phyloP scores from a whole-genome alignment of 805 yeast genomes.

The Danielia reshetovae region DNA sequence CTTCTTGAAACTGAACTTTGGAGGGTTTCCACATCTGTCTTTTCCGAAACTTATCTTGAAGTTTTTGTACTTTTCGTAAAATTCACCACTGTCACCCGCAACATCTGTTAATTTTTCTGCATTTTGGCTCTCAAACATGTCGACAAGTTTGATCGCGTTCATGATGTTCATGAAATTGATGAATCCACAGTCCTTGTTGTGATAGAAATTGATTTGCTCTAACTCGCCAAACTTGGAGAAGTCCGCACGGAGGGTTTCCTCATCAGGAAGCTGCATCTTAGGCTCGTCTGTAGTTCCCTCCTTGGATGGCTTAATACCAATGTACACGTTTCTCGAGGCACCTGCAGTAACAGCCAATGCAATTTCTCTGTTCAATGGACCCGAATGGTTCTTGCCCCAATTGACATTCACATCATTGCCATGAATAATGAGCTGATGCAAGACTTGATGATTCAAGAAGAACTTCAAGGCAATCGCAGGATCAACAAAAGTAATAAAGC shows the following conservation, averaged over 20 bases:
- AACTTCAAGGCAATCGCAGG: constrained; percentile 64
- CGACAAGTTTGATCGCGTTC: constrained; percentile 62
- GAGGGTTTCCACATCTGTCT: constrained; percentile 78
- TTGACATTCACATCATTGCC: constrained; percentile 61
- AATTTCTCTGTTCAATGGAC: constrained; percentile 54
- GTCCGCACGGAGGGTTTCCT: constrained; percentile 51
- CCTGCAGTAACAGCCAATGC: constrained; percentile 65
- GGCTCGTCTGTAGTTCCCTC: constrained; percentile 12
- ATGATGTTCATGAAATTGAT: constrained; percentile 62
- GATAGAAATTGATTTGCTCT: constrained; percentile 72
- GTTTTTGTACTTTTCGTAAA: constrained; percentile 44
- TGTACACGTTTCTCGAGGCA: constrained; percentile 73
- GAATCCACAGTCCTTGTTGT: constrained; percentile 70
- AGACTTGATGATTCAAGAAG: constrained; percentile 51
- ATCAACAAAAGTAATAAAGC: constrained; percentile 69
- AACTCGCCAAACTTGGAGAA: constrained; percentile 63
- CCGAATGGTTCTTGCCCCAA: constrained; percentile 68
- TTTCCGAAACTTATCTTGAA: constrained; percentile 68
- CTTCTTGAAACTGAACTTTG: constrained; percentile 48
- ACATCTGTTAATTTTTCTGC: constrained; percentile 32
- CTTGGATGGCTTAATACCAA: constrained; percentile 49
- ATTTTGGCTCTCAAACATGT: constrained; percentile 42
- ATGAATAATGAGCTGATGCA: constrained; percentile 58
- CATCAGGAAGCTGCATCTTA: constrained; percentile 31
- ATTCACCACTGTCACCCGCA: constrained; percentile 30